Percentiles rank a stretch among this genome's conserved stretches.
phyloP scores from a whole-genome alignment of 2,329 filamentous ascomycete genomes.

The Xylariaceae sp. region DNA sequence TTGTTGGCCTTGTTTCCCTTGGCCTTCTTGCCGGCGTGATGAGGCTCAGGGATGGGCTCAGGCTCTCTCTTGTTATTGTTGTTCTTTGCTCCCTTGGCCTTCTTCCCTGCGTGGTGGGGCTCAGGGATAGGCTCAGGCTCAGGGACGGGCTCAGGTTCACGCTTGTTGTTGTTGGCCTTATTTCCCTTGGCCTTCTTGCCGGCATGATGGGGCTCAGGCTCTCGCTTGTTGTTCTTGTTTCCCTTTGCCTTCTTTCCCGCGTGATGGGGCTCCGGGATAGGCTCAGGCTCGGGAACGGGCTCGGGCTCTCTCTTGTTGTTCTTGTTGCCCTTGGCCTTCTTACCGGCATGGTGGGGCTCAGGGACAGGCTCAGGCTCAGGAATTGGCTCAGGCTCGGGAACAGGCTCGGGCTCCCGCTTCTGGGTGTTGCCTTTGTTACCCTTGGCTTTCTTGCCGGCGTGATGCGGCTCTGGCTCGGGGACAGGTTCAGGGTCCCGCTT shows the following conservation, averaged over 20 bases:
- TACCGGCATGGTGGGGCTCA: background rate
- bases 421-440: background rate
- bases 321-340: constrained; percentile 2
- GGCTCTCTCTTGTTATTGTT: constrained; percentile 11
- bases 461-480: constrained; percentile 7
- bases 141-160: background rate
- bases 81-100: constrained; percentile 3
- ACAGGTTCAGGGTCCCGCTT: background rate
- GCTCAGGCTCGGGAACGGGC: too few relatives aligned
- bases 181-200: constrained; percentile 1
- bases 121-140: background rate
- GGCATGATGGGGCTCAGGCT: background rate
- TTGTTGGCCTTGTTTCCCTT: constrained; percentile 8
- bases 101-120: constrained; percentile 1
- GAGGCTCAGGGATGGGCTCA: background rate
- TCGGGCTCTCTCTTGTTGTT: constrained; percentile 10
- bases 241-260: background rate
- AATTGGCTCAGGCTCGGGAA: background rate
- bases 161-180: constrained; percentile 7
- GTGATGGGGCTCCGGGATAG: background rate
- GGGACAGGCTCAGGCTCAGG: background rate
- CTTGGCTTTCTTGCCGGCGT: constrained; percentile 17
- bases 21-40: background rate
- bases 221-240: constrained; percentile 6
- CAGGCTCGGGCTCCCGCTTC: background rate